Conservation (phyloP, 1,284 basidiomycete genomes). For the Ustilago curta region DNA sequence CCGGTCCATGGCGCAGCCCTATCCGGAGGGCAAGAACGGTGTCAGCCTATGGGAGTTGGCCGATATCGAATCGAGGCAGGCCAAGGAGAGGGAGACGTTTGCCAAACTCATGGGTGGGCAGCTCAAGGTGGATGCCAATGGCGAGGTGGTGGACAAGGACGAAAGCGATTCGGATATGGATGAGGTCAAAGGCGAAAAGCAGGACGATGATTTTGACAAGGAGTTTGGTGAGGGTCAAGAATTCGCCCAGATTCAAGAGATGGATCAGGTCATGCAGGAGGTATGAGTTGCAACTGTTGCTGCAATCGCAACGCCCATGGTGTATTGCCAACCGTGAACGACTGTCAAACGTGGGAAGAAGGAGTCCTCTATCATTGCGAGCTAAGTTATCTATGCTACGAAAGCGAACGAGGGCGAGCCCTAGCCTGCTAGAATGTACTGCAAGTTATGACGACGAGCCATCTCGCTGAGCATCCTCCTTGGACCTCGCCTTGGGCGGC, state of each 20-base stretch:
- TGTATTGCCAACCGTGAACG: too few relatives aligned
- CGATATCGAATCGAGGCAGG: conserved; percentile 83
- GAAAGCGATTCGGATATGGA: conserved; percentile 40
- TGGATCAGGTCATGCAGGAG: conserved; percentile 26
- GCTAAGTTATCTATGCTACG: too few relatives aligned
- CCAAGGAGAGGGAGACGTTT: conserved; percentile 76
- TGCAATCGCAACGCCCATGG: too few relatives aligned
- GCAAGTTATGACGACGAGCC: neutral
- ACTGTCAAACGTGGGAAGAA: too few relatives aligned
- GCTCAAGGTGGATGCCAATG: conserved; percentile 46
- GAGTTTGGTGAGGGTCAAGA: conserved; percentile 53
- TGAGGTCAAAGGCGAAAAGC: conserved; percentile 9
- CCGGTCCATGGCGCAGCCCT: conserved; percentile 96
- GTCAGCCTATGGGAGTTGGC: conserved; percentile 92
- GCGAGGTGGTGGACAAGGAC: conserved; percentile 45
- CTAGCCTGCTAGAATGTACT: too few relatives aligned
- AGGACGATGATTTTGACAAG: conserved; percentile 60
- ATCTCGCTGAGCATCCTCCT: neutral
- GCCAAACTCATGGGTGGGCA: conserved; percentile 59
- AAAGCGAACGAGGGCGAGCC: too few relatives aligned
- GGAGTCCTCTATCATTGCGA: too few relatives aligned
- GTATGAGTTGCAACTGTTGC: neutral
- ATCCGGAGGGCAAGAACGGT: conserved; percentile 88
- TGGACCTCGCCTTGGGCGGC: conserved; percentile 5
- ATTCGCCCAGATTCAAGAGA: conserved; percentile 28